These are phyloP conservation scores for Thelonectria rubi DNA, from an alignment of 2,329 filamentous ascomycete genomes.

Conservation along the genomic window DNA sequence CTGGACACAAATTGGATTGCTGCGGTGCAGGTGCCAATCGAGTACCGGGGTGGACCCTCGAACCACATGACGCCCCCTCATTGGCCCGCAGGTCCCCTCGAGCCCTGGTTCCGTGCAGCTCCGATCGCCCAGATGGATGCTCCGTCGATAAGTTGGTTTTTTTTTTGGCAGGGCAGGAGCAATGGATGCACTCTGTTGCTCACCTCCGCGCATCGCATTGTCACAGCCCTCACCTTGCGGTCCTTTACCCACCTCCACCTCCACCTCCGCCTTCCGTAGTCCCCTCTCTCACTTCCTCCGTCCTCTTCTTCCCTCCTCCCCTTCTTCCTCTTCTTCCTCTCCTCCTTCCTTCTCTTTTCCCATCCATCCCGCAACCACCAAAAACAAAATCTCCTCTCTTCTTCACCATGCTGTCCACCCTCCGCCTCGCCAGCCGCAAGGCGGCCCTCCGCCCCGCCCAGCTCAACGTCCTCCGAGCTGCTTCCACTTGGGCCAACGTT, in stretches of 20 bases:
- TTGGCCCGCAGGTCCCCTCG: slow-evolving; percentile 29
- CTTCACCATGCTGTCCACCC: slow-evolving; percentile 63
- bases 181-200: slow-evolving; percentile 27
- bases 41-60: slow-evolving; percentile 22
- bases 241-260: slow-evolving; percentile 13
- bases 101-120: slow-evolving; percentile 35
- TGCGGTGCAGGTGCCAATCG: slow-evolving; percentile 2
- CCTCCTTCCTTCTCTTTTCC: slow-evolving; percentile 25
- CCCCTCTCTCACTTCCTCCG: slow-evolving; percentile 23
- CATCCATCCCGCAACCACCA: slow-evolving; percentile 27
- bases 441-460: slow-evolving; percentile 53
- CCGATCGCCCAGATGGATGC: slow-evolving; percentile 38
- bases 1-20: slow-evolving; percentile 26
- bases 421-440: slow-evolving; percentile 63
- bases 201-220: slow-evolving; percentile 39
- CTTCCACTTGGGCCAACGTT: slow-evolving; percentile 89
- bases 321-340: slow-evolving; percentile 8
- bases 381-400: slow-evolving; percentile 24
- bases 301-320: slow-evolving; percentile 19
- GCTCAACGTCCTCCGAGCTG: slow-evolving; percentile 60
- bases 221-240: slow-evolving; percentile 33
- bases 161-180: slow-evolving; percentile 22
- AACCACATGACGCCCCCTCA: slow-evolving; percentile 21
- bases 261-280: slow-evolving; percentile 26
- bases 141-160: too few relatives aligned